These are phyloP conservation scores for Fusarium armeniacum DNA, from an alignment of 2,329 filamentous ascomycete species.

Conservation along the genomic window DNA sequence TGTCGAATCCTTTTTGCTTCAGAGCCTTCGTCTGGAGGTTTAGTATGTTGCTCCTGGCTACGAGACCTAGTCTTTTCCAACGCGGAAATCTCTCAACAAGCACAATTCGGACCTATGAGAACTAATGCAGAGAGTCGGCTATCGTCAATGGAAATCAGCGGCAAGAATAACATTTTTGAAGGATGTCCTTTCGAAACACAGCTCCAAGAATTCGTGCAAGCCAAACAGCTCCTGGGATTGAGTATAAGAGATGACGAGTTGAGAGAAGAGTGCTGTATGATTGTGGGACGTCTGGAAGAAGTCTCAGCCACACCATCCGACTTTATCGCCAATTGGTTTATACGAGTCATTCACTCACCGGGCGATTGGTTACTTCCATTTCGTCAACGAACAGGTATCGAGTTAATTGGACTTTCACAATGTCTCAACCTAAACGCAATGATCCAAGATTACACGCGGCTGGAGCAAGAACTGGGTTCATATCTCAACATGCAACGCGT, in stretches of 20 bases:
- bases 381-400: conserved; percentile 34
- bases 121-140: conserved; percentile 46
- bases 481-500: conserved; percentile 38
- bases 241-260: conserved; percentile 39
- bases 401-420: neutral
- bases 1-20: conserved; percentile 39
- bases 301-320: conserved; percentile 42
- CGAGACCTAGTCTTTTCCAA: conserved; percentile 42
- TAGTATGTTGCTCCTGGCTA: conserved; percentile 34
- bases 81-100: conserved; percentile 27
- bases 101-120: conserved; percentile 48
- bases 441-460: conserved; percentile 43
- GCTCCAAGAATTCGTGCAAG: conserved; percentile 39
- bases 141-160: conserved; percentile 46
- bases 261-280: conserved; percentile 42
- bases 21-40: neutral
- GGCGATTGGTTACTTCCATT: conserved; percentile 43
- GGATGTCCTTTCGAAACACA: conserved; percentile 49
- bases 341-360: conserved; percentile 38
- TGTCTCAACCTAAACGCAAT: conserved; percentile 20
- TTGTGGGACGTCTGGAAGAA: conserved; percentile 40
- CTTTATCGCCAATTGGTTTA: conserved; percentile 48
- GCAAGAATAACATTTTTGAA: conserved; percentile 51
- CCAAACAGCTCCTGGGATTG: conserved; percentile 15
- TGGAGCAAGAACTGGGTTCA: conserved; percentile 35